Evolutionary conservation across 352 stramenopile species (phyloP), one percentile per base, ranked within the genome.

Genomic region (Phytophthora podocarpi): DNA sequence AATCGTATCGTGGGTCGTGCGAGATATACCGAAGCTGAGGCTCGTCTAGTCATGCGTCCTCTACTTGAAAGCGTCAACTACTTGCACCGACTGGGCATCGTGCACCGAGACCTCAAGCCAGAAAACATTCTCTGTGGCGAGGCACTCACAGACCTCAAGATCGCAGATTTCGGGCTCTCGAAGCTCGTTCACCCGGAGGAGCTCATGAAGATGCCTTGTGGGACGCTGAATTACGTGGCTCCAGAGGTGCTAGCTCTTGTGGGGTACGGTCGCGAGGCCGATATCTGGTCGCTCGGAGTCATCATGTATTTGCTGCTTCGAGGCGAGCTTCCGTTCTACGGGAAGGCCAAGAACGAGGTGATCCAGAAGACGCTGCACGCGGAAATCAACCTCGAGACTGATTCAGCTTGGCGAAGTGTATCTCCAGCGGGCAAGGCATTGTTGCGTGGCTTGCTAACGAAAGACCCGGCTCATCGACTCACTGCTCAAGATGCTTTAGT

Each of bases 181-280:
- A 97, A 97, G 72, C 78, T 98, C 15, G 89, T 97, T 6, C 77
- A 96, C 28, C 93, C 93, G 0, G 82, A 97, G 48, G 91, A 98
- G 50, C 85, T 97, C 56, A 95, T 98, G 90, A 97, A 93, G 58
- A 93, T 97, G 80, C 87, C 93, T 11, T 98, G 91, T 39, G 94
- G 94, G 1, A 98, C 94, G 0, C 76, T 98, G 0, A 96, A 94
- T 48, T 98, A 98, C 53, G 90, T 98, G n/a, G 94, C 94, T 1
- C 94, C 94, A 3, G 91, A 98, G 64, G 91, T 98, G 18, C 76
- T 98, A 11, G 85, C 86, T 7, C 76, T 91, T 18, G 78, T 91
- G 5, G 92, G 91, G 4, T 98, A 98, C 66, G 87, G 87, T 16
- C 83, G 87, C 21, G 87, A 97, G 56, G 91, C 92, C 0, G 92